Percentiles rank a stretch among this genome's conserved stretches.
Conservation (phyloP, 495 filamentous ascomycete genomes). For the Hapsidospora chrysogenum region DNA sequence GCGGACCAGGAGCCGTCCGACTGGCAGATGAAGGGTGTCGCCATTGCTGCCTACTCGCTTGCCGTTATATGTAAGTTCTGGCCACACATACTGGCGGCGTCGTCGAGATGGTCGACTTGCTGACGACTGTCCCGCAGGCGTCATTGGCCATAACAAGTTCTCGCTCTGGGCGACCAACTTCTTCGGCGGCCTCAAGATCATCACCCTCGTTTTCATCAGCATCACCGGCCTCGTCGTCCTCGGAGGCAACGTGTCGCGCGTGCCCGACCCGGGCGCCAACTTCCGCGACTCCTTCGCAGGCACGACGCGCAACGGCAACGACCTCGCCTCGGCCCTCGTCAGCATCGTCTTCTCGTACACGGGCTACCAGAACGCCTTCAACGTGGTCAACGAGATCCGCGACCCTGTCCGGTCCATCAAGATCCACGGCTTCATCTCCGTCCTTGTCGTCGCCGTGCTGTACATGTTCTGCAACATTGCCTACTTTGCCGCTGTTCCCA, state of each 20-base stretch:
- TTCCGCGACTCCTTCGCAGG: slow-evolving; percentile 42
- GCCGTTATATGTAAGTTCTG: slow-evolving; percentile 27
- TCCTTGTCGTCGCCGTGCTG: slow-evolving; percentile 32
- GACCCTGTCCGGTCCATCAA: slow-evolving; percentile 26
- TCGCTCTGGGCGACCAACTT: slow-evolving; percentile 33
- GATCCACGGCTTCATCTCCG: slow-evolving; percentile 32
- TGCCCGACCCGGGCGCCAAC: slow-evolving; percentile 37
- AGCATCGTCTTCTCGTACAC: slow-evolving; percentile 48
- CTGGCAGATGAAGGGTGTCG: slow-evolving; percentile 49
- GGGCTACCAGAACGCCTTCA: slow-evolving; percentile 46
- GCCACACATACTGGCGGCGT: no score
- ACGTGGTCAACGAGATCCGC: slow-evolving; percentile 49
- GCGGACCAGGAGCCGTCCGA: slow-evolving; percentile 24
- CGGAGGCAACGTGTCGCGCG: slow-evolving; percentile 33
- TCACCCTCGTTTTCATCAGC: slow-evolving; percentile 39
- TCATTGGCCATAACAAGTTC: slow-evolving; percentile 31
- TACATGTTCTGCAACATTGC: slow-evolving; percentile 45
- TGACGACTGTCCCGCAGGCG: no score
- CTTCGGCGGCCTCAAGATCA: slow-evolving; percentile 38
- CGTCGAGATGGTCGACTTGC: no score
- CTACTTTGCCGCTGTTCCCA: slow-evolving; percentile 30
- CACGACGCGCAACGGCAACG: slow-evolving; percentile 30
- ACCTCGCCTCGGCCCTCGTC: slow-evolving; percentile 40
- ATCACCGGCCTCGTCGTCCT: slow-evolving; percentile 45
- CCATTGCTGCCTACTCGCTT: slow-evolving; percentile 40